phyloP scores from a whole-genome alignment of 306 rosid genomes.

The Elaeagnus macrophylla region DNA sequence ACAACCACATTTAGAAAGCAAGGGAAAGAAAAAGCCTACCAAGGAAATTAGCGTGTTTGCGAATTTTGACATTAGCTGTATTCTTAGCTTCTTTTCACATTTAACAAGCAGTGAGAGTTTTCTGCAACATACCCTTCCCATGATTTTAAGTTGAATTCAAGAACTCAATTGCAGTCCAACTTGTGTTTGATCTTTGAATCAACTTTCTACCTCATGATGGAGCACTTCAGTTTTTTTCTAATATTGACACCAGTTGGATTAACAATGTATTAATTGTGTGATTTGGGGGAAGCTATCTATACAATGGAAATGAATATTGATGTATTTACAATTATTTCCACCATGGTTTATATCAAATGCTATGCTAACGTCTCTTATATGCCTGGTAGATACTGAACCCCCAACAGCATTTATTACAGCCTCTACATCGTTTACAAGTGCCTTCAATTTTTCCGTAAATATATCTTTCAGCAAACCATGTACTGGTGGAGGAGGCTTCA shows the following conservation, averaged over 20 bases:
- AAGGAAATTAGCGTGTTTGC: no score
- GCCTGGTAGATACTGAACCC: slow-evolving; percentile 65
- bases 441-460: slow-evolving; percentile 59
- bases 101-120: no score
- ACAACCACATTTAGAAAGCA: no score
- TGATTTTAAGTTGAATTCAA: no score
- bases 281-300: neutral
- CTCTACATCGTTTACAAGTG: slow-evolving; percentile 52
- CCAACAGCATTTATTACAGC: slow-evolving; percentile 70
- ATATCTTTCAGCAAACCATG: slow-evolving; percentile 77
- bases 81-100: no score
- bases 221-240: neutral
- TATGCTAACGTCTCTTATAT: slow-evolving; percentile 6
- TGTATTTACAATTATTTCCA: neutral
- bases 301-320: neutral
- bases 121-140: no score
- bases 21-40: no score
- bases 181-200: no score
- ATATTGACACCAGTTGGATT: neutral
- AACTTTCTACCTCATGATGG: no score
- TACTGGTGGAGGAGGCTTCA: slow-evolving; percentile 51
- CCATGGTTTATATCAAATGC: neutral
- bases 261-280: neutral
- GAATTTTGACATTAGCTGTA: no score
- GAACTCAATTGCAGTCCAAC: no score